Evolutionary conservation across 352 stramenopile genomes (phyloP), one percentile per base, ranked within the genome.

Genomic region (Phytophthora europaea): DNA sequence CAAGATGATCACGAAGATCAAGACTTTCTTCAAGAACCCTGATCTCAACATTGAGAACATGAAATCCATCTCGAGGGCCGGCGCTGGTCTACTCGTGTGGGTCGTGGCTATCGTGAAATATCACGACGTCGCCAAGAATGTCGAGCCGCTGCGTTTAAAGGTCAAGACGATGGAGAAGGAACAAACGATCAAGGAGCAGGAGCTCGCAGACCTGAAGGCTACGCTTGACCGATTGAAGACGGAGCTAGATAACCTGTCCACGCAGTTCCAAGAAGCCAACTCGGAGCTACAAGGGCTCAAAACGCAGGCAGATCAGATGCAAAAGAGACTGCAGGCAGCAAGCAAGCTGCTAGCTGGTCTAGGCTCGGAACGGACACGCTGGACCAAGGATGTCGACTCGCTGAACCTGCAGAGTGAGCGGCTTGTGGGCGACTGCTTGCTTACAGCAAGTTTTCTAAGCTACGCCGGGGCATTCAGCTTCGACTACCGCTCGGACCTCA

Each of bases 41-140:
- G 92, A 98, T 58, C 67, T 99, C 61, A 98, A 97, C 60, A 83
- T 99, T 26, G 95, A 99, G 18, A 98, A 91, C 69, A 98, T 99
- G 95, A 94, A 97, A 40, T 98, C 85, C n/a, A 96, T 98, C 62
- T 98, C 90, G 1, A 96, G 91, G 54, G 95, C 96, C 8, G 96
- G 94, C 0, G 76, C 93, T 2, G 96, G 95, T 0, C 62, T 99
- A 26, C 83, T 99, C 5, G 91, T 95, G 34, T 99, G 97, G 97
- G 94, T 99, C 13, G 84, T 97, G 13, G 97, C 96, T 20, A 98
- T 99, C 63, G 88, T 97, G 51, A 98, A 99, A 66, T 99, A 99
- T 76, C 96, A 98, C 65, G 94, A 99, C 36, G 93, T 99, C 10
- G 96, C 97, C 9, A 95, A 95, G 56, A 98, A 99, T 57, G 97